A percentile compares a stretch with the other conserved stretches of the same genome.
phyloP scores from a whole-genome alignment of 2,329 filamentous ascomycete genomes.

The Phialophora macrospora region DNA sequence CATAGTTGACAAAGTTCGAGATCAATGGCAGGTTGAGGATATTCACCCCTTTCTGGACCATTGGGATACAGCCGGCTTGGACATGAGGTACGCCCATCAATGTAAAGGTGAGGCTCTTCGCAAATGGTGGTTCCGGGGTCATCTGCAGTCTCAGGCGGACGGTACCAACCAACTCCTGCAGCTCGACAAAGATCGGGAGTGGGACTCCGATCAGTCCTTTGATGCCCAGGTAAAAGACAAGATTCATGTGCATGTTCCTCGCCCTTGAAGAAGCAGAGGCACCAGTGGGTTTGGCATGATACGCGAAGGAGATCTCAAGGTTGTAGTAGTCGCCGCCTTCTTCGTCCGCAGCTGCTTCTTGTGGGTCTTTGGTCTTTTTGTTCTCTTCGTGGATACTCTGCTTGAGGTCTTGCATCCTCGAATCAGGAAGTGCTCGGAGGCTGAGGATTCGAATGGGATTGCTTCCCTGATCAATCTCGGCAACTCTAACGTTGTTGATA shows the following conservation, averaged over 20 bases:
- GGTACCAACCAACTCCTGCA: slow-evolving; percentile 89
- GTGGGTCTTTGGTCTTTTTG: slow-evolving; percentile 77
- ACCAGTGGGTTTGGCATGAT: slow-evolving; percentile 79
- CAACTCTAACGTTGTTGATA: slow-evolving; percentile 92
- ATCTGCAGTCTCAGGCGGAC: slow-evolving; percentile 81
- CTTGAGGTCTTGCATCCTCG: slow-evolving; percentile 79
- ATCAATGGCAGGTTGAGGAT: slow-evolving; percentile 90
- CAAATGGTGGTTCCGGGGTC: slow-evolving; percentile 86
- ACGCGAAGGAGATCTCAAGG: slow-evolving; percentile 85
- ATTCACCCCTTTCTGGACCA: slow-evolving; percentile 89
- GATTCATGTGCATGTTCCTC: slow-evolving; percentile 94
- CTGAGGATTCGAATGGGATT: slow-evolving; percentile 89
- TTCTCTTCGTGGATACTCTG: slow-evolving; percentile 79
- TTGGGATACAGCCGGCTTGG: slow-evolving; percentile 84
- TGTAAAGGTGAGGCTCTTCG: slow-evolving; percentile 90
- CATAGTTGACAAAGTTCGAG: slow-evolving; percentile 95
- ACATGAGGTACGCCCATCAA: slow-evolving; percentile 93
- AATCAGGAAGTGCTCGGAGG: slow-evolving; percentile 81
- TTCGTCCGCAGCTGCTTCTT: slow-evolving; percentile 86
- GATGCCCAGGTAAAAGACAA: slow-evolving; percentile 91
- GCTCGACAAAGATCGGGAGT: slow-evolving; percentile 83
- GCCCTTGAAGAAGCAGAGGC: slow-evolving; percentile 80
- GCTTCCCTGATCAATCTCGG: slow-evolving; percentile 90
- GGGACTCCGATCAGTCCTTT: slow-evolving; percentile 88
- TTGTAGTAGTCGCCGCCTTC: slow-evolving; percentile 94